These are phyloP conservation scores for Aureobasidium subglaciale DNA, from an alignment of 2,329 filamentous ascomycete species.

Conservation along the genomic window DNA sequence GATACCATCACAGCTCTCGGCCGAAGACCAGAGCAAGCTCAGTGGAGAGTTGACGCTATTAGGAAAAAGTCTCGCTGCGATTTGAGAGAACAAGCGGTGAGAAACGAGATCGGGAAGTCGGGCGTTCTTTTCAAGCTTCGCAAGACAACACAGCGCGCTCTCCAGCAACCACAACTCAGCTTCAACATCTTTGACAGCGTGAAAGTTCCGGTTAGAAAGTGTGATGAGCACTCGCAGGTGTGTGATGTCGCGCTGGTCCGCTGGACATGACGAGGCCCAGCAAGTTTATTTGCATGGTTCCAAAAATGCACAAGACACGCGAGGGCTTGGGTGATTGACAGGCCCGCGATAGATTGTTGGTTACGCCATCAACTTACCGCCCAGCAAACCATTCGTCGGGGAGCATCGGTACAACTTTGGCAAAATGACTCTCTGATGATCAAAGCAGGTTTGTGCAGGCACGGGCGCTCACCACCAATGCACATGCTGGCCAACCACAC, in stretches of 20 bases:
- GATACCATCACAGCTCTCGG: not conserved
- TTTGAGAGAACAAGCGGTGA: constrained; percentile 5
- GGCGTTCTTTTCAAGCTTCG: not conserved
- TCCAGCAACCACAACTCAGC: not conserved
- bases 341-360: constrained; percentile 12
- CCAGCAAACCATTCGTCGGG: constrained; percentile 11
- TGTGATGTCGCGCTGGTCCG: constrained; percentile 1
- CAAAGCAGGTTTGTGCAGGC: constrained; percentile 15
- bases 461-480: constrained; percentile 7
- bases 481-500: constrained; percentile 16
- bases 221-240: not conserved
- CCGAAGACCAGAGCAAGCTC: not conserved
- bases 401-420: constrained; percentile 10
- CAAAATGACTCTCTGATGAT: constrained; percentile 10
- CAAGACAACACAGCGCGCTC: not conserved
- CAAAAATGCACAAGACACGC: constrained; percentile 11
- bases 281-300: constrained; percentile 9
- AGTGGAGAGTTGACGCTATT: not conserved
- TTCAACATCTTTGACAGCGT: not conserved
- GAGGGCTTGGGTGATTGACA: constrained; percentile 7
- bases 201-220: constrained; percentile 4
- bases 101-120: not conserved
- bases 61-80: not conserved
- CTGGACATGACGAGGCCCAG: constrained; percentile 4
- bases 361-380: constrained; percentile 10